These are phyloP conservation scores for Trichodelitschia bisporula DNA, from an alignment of 495 filamentous ascomycete species.

Conservation along the genomic window DNA sequence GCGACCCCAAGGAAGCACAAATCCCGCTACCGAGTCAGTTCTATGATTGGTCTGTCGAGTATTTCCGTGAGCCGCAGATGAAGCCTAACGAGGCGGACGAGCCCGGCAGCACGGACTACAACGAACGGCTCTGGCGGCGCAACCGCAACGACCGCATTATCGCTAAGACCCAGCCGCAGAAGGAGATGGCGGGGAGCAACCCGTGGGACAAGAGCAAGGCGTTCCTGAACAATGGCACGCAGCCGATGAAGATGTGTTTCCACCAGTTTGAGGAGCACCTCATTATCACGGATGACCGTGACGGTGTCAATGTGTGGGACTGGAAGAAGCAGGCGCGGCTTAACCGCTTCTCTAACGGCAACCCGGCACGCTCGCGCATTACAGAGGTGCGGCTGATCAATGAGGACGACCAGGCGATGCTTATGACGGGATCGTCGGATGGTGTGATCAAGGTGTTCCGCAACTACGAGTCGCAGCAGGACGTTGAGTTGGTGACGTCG, in stretches of 20 bases:
- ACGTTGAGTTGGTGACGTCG: conserved; percentile 66
- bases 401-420: conserved; percentile 82
- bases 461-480: conserved; percentile 50
- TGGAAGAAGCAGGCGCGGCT: conserved; percentile 52
- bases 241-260: conserved; percentile 79
- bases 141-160: conserved; percentile 85
- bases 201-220: conserved; percentile 58
- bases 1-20: conserved; percentile 22
- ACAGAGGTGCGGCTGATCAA: conserved; percentile 94
- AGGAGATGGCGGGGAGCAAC: conserved; percentile 56
- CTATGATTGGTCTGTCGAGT: conserved; percentile 88
- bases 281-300: conserved; percentile 77
- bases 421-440: conserved; percentile 89
- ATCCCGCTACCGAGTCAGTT: conserved; percentile 66
- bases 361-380: conserved; percentile 73
- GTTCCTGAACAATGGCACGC: conserved; percentile 64
- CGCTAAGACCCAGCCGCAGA: conserved; percentile 74
- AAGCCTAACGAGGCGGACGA: conserved; percentile 87
- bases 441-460: conserved; percentile 85
- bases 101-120: conserved; percentile 92
- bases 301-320: conserved; percentile 74
- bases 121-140: conserved; percentile 77
- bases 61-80: conserved; percentile 99
- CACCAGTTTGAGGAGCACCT: conserved; percentile 96
- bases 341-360: conserved; percentile 78